Base-by-base conservation (phyloP, 1,284 basidiomycete species). In the Leccinum subspadiceum region DNA sequence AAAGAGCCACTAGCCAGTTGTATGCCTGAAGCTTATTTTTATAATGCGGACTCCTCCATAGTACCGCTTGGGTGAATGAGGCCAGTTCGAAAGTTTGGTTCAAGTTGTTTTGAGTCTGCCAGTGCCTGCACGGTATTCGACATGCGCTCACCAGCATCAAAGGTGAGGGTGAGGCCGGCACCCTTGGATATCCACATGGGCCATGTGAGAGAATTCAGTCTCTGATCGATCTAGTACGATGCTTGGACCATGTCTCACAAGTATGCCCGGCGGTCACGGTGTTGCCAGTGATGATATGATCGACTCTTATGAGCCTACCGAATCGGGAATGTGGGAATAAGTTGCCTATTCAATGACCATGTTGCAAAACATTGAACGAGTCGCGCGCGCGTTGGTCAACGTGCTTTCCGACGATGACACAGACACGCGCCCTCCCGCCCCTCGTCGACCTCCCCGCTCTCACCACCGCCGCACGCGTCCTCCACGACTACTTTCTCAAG, bases 1-100 rank as follows among this genome's bases (percentile, higher is more conserved):
- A 77, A 94, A 95, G 35, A 95, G 77, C 93, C 94, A 96, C 77
- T 95, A 92, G 15, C 93, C 93, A 33, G 93, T 84, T 52, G 87
- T 89, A 75, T 95, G 94, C 71, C 89, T 92, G 81, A 95, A 90
- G 70, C 87, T 90, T 8, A 91, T 89, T 77, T 95, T 95, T 71
- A 87, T 75, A 70, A 96, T 93, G 57, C 92, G 89, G 49, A 96
- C 80, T 35, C 13, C 72, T 96, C 93, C 90, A 95, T 93, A 17
- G 90, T 90, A 66, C 89, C 90, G 70, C 87, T 89, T 13, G 90
- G 90, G 70, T 92, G 90, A 58, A 92, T 84, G 56, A 93, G 81
- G 59, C 92, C 90, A 92, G 33, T 33, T 92, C 54, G 86, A 87
- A 54, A 96, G 79, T 52, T 84, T 80, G 24, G 29, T 31, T 31